Evolutionary conservation across 192 early-diverging fungal species (phyloP).

Genomic region (Gryganskiella cystojenkinii): DNA sequence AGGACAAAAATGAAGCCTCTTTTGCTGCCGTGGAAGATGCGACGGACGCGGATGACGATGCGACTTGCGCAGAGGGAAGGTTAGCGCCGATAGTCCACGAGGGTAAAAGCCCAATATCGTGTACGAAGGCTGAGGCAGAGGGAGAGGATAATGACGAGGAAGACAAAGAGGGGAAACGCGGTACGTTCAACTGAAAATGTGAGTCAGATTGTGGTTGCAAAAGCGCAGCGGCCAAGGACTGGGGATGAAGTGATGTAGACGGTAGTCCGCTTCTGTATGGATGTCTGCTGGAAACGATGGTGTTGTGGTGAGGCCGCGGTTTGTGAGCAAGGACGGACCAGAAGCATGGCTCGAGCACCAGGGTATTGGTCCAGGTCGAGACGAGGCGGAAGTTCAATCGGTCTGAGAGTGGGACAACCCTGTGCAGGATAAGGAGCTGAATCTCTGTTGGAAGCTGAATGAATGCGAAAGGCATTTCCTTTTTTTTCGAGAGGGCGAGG

Average conservation of each 20-base stretch:
- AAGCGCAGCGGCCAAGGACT: slow-evolving; percentile 14
- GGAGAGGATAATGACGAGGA: too few species aligned
- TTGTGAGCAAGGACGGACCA: slow-evolving; percentile 23
- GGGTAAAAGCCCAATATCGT: too few species aligned
- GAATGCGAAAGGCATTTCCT: background rate
- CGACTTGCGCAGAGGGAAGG: background rate
- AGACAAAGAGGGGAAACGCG: too few species aligned
- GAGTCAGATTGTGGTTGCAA: background rate
- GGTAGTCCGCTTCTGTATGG: background rate
- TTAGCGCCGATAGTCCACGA: too few species aligned
- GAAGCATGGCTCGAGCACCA: slow-evolving; percentile 35
- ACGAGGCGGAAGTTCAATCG: slow-evolving; percentile 26
- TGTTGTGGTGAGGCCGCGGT: slow-evolving; percentile 6
- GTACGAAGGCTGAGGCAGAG: too few species aligned
- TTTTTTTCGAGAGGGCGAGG: background rate
- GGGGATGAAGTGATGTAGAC: background rate
- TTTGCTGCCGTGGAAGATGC: too few species aligned
- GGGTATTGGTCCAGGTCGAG: slow-evolving; percentile 2
- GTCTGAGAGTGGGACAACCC: background rate
- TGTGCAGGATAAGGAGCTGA: slow-evolving; percentile 21
- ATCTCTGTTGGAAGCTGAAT: slow-evolving; percentile 16
- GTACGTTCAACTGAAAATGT: background rate
- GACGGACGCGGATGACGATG: background rate
- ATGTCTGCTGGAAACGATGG: background rate
- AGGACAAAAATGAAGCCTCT: slow-evolving; percentile 17